These are phyloP conservation scores for grape (Vitis vinifera) DNA, from an alignment of 164 flowering plant genomes.

Conservation along the genomic window DNA sequence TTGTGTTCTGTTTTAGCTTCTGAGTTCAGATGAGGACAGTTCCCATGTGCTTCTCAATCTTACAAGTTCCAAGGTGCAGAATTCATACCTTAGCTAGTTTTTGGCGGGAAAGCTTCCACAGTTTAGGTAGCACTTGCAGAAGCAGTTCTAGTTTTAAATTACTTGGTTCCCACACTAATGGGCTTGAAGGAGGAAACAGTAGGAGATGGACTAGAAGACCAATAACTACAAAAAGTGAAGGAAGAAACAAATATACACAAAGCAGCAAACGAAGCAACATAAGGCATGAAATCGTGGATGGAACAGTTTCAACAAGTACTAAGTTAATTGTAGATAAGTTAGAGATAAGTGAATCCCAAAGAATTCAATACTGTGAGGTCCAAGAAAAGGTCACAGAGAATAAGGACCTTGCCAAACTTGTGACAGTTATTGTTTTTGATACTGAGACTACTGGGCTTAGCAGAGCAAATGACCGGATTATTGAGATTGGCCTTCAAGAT, in stretches of 20 bases:
- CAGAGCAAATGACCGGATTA: conserved; percentile 55
- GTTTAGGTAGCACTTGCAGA: conserved; percentile 21
- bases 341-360: conserved; percentile 28
- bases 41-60: conserved; percentile 54
- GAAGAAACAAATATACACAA: conserved; percentile 23
- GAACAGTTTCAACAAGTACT: conserved; percentile 26
- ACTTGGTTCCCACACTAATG: conserved; percentile 33
- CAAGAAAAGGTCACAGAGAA: conserved; percentile 33
- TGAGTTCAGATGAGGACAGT: conserved; percentile 43
- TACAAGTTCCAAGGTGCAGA: conserved; percentile 54
- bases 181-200: conserved; percentile 33
- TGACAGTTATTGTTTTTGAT: conserved; percentile 69
- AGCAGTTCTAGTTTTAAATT: conserved; percentile 28
- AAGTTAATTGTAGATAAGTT: conserved; percentile 29
- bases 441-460: conserved; percentile 87
- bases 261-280: conserved; percentile 35
- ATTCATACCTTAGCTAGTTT: conserved; percentile 35
- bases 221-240: conserved; percentile 41
- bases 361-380: conserved; percentile 32
- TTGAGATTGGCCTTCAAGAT: conserved; percentile 87
- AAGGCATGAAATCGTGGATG: conserved; percentile 39
- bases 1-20: conserved; percentile 7
- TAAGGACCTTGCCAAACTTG: conserved; percentile 39
- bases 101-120: conserved; percentile 40
- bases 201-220: conserved; percentile 45